Evolutionary conservation across 768 basidiomycete genomes (phyloP).

Genomic region (Phanerodontia chrysosporium): DNA sequence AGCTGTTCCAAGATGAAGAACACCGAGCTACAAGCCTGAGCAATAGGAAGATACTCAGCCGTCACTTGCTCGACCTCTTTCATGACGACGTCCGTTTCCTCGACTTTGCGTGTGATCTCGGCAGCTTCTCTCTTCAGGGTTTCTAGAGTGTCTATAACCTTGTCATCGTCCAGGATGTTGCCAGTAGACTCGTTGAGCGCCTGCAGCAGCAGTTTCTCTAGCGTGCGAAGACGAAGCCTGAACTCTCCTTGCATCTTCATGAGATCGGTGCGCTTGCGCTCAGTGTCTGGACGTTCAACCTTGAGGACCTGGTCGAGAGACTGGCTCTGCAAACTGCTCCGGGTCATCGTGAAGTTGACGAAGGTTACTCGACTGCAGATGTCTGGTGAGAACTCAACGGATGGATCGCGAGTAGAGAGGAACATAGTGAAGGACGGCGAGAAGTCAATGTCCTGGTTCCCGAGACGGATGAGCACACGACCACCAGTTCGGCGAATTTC

Average conservation of each 20-base stretch:
- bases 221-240: conserved; percentile 82
- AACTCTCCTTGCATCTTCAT: conserved; percentile 99
- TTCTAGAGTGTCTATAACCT: conserved; percentile 94
- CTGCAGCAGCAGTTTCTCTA: conserved; percentile 89
- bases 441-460: conserved; percentile 98
- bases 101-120: conserved; percentile 92
- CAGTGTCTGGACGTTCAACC: conserved; percentile 94
- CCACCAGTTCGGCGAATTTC: conserved; percentile 96
- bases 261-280: conserved; percentile 90
- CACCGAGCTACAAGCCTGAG: conserved; percentile 92
- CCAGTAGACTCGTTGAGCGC: conserved; percentile 95
- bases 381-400: conserved; percentile 96
- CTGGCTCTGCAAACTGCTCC: conserved; percentile 97
- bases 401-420: conserved; percentile 94
- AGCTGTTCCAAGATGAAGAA: conserved; percentile 97
- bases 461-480: conserved; percentile 92
- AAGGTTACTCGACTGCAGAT: conserved; percentile 97
- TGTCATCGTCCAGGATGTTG: conserved; percentile 98
- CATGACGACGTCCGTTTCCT: conserved; percentile 96
- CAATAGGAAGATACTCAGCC: conserved; percentile 88
- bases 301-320: conserved; percentile 96
- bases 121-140: conserved; percentile 95
- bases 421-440: conserved; percentile 99
- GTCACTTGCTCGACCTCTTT: conserved; percentile 95
- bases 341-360: conserved; percentile 98